Base-by-base conservation (phyloP, 805 yeast species). In the Wickerhamomyces subpelliculosus region DNA sequence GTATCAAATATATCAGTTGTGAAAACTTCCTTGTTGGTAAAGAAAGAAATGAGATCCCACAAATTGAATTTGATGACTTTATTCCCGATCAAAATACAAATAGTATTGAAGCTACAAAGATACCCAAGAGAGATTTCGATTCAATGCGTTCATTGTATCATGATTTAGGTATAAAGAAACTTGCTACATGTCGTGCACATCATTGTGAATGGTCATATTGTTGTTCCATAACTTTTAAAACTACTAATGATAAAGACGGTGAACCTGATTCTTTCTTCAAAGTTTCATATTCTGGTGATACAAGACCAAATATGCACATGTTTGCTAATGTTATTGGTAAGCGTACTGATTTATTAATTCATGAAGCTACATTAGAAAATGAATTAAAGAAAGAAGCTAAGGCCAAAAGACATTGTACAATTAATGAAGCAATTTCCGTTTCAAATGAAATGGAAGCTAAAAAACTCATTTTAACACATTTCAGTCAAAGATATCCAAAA, bases 301-400 rank as follows among this genome's bases (percentile, higher is more conserved):
- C 97, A 0, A 74, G 97, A 50, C 98, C 98, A 1, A 80, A 78
- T 45, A 52, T 62, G 4, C 61, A 57, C 35, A 56, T 52, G 31
- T 88, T 88, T 59, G 75, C 82, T 0, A 51, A 64, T 3, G 67
- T 62, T 3, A 72, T 85, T 37, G 97, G 96, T 2, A 42, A 54
- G 17, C 57, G 65, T 11, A 74, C 86, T 21, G 90, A 87, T 53
- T 57, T 93, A 35, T 67, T 93, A 41, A 79, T 93, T 35, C 99
- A 93, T 58, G 99, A 93, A 58, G 89, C 97, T 0, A 86, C 98
- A 0, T 72, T 93, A 44, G 96, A 86, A 40, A 85, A 87, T 57
- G 84, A 73, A 24, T 66, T 87, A 34, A 63, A 69, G 7, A 78
- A 73, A 38, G 97, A 88, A 57, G 98, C 98, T 0, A 59, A 73